Evolutionary conservation across 1,139 yeast species (phyloP).

Genomic region (Chernovozyma aurita): DNA sequence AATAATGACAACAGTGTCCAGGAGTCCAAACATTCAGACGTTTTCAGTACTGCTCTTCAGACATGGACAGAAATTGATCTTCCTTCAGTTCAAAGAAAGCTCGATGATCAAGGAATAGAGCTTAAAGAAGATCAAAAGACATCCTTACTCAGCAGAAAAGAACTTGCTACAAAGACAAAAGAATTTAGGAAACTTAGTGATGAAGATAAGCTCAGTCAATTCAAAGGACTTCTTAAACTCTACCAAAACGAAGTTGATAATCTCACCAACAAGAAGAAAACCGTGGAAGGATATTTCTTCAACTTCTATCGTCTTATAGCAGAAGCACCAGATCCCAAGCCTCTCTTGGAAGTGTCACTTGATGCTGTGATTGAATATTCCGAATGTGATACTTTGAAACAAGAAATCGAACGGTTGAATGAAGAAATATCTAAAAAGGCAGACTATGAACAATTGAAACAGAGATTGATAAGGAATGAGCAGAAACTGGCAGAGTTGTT

Average conservation of each 20-base stretch:
- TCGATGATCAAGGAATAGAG: conserved; percentile 73
- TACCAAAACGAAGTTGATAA: conserved; percentile 88
- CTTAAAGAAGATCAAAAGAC: conserved; percentile 66
- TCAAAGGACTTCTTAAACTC: conserved; percentile 66
- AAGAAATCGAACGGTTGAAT: conserved; percentile 52
- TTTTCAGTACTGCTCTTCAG: conserved; percentile 51
- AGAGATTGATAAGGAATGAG: conserved; percentile 53
- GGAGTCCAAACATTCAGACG: conserved; percentile 6
- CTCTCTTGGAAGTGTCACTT: conserved; percentile 67
- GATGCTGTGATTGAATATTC: conserved; percentile 60
- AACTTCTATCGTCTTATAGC: conserved; percentile 70
- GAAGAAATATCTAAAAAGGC: conserved; percentile 63
- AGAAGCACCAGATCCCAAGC: conserved; percentile 92
- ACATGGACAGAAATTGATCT: conserved; percentile 76
- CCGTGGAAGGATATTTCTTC: conserved; percentile 68
- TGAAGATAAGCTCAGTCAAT: conserved; percentile 57
- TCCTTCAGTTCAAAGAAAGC: conserved; percentile 58
- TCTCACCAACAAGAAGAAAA: conserved; percentile 72
- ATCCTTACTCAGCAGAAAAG: conserved; percentile 67
- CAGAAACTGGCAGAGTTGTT: conserved; percentile 53
- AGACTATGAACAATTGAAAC: conserved; percentile 74
- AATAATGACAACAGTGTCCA: too few species aligned
- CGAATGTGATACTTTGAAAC: conserved; percentile 49
- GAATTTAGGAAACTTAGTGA: conserved; percentile 70
- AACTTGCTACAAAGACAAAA: conserved; percentile 76